Base-by-base conservation (phyloP, 2,329 filamentous ascomycete species). In the Hypoxylon rubiginosum region DNA sequence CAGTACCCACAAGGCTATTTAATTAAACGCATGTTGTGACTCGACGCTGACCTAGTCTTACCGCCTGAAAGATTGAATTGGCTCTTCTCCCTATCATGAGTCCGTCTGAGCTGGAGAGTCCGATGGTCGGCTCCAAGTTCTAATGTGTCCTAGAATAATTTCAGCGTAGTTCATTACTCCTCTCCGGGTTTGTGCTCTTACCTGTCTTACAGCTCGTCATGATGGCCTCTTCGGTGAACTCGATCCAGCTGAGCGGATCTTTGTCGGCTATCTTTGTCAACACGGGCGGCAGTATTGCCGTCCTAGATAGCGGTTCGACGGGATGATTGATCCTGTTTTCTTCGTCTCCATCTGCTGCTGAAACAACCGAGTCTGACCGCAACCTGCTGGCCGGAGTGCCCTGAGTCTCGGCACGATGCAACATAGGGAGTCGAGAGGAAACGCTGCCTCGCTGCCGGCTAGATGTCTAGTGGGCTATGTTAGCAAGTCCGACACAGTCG, bases 171-270 rank as follows among this genome's bases (percentile, higher is more conserved):
- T 30, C 24, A 17, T 50, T 11, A 17, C 15, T 17, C 15, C 15
- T 17, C 15, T 17, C 26, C 7, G 7, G 26, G 13, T 26, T 7
- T 17, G 32, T 43, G 30, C 50, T 84, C 90, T 79, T 83, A 97
- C 95, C 95, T 81, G 90, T 92, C 76, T 93, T 92, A 81, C 94
- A 97, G 71, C 93, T 93, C 36, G 94, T 97, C 75, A 98, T 90
- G 71, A 99, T 97, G 68, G 91, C 91, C 73, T 97, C 91, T 77
- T 97, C 91, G 58, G 95, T 94, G 74, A 99, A 99, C n/a, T 90
- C 92, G 41, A 99, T 81, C 91, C 94, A 97, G 78, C 89, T 92
- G 49, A 97, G 84, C 57, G 94, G 94, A 79, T 98, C 93, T 66
- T 90, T 88, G 78, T 97, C 94, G 36, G 97, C 89, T 11, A 87